Percentiles rank a stretch among this genome's conserved stretches.
These are phyloP conservation scores for Lecanicillium sp. DNA, from an alignment of 2,329 filamentous ascomycete genomes.

Conservation along the genomic window DNA sequence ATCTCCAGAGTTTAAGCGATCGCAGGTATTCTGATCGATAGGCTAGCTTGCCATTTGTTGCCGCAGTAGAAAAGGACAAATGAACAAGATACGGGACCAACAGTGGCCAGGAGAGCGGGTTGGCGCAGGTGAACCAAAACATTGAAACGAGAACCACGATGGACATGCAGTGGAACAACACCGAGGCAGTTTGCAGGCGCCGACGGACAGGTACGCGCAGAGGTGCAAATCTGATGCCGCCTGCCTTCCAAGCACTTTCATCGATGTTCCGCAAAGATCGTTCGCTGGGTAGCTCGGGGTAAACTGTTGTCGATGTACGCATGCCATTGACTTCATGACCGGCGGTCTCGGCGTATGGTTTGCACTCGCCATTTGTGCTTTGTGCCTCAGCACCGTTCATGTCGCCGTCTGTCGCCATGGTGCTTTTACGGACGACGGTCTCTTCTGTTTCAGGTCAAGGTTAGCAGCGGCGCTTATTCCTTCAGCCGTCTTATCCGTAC, in stretches of 20 bases:
- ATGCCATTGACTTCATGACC: background rate
- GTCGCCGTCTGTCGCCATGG: background rate
- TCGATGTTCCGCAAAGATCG: conserved; percentile 3
- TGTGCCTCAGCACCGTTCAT: background rate
- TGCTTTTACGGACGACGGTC: background rate
- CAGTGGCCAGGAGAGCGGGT: conserved; percentile 84
- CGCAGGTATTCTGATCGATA: conserved; percentile 70
- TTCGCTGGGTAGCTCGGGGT: conserved; percentile 4
- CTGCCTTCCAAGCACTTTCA: conserved; percentile 24
- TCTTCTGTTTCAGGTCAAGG: too few relatives aligned
- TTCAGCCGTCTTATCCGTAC: background rate
- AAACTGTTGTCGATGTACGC: background rate
- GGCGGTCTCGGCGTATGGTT: conserved; percentile 2
- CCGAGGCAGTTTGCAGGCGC: conserved; percentile 69
- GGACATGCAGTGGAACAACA: conserved; percentile 63
- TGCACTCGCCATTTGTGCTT: background rate
- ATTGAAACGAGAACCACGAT: conserved; percentile 63
- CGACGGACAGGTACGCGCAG: conserved; percentile 63
- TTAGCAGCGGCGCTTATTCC: too few relatives aligned
- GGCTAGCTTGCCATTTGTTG: conserved; percentile 64
- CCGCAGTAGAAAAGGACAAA: conserved; percentile 69
- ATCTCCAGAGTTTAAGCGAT: conserved; percentile 67
- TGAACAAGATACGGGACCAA: conserved; percentile 72
- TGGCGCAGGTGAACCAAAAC: conserved; percentile 87
- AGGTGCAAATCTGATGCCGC: conserved; percentile 75